Conservation (phyloP, 441 rosid species). For the Pelargonium cotyledonis region DNA sequence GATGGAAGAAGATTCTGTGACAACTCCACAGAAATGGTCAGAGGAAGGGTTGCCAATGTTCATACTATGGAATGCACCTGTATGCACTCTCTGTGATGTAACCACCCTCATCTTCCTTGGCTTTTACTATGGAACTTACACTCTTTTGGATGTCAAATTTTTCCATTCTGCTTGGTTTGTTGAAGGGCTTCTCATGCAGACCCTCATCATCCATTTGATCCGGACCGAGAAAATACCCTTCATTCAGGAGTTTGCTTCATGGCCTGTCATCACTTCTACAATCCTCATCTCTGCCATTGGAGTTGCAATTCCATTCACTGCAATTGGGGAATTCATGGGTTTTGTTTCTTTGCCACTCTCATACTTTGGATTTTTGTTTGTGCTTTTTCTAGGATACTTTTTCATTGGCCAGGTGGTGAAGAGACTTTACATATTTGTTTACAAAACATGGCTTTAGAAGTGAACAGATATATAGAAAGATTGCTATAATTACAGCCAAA, state of each 20-base stretch:
- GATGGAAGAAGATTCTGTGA: constrained; percentile 53
- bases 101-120: constrained; percentile 37
- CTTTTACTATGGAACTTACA: constrained; percentile 27
- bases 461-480: neutral
- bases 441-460: constrained; percentile 47
- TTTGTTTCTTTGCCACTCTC: constrained; percentile 41
- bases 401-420: constrained; percentile 55
- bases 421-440: constrained; percentile 43
- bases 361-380: constrained; percentile 45
- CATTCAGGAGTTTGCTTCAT: constrained; percentile 52
- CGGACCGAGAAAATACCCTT: constrained; percentile 62
- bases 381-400: constrained; percentile 57
- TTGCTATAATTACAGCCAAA: neutral
- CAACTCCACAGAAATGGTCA: constrained; percentile 48
- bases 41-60: constrained; percentile 41
- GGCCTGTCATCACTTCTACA: constrained; percentile 56
- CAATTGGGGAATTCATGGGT: constrained; percentile 36
- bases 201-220: constrained; percentile 55
- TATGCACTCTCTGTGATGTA: constrained; percentile 49
- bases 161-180: constrained; percentile 55
- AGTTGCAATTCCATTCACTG: constrained; percentile 41
- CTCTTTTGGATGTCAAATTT: neutral
- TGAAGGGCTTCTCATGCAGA: constrained; percentile 68
- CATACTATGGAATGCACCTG: constrained; percentile 57
- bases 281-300: constrained; percentile 47